Evolutionary conservation across 371 early-diverging fungal species (phyloP).

Genomic region (Blyttiomyces sp.): DNA sequence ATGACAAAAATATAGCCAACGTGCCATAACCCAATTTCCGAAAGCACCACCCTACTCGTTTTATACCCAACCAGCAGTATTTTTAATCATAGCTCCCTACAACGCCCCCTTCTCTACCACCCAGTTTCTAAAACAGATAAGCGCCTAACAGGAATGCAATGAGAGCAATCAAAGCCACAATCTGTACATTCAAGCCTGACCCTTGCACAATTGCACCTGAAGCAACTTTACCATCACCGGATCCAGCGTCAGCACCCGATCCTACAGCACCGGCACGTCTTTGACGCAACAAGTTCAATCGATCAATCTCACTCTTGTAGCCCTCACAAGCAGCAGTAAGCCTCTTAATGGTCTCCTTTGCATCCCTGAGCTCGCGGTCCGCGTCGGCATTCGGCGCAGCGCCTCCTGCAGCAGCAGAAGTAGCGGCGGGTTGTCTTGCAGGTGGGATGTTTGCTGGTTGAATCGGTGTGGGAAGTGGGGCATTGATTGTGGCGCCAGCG

Average conservation of each 20-base stretch:
- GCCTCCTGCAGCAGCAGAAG: neutral
- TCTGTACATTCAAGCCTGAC: constrained; percentile 6
- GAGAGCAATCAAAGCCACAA: constrained; percentile 21
- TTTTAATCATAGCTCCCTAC: no score
- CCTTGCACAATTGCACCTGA: neutral
- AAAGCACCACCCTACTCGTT: no score
- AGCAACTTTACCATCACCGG: neutral
- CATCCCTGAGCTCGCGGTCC: constrained; percentile 34
- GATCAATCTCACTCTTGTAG: constrained; percentile 52
- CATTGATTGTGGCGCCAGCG: neutral
- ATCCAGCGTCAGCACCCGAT: neutral
- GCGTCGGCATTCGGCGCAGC: neutral
- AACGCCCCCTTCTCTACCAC: no score
- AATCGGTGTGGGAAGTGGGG: neutral
- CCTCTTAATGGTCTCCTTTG: constrained; percentile 35
- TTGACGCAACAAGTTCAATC: constrained; percentile 43
- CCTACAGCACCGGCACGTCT: constrained; percentile 23
- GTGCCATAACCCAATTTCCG: no score
- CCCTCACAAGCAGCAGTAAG: constrained; percentile 50
- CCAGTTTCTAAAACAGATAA: constrained; percentile 17
- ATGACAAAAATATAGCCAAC: no score
- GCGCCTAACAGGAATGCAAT: constrained; percentile 32
- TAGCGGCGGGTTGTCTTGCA: neutral
- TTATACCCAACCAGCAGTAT: no score
- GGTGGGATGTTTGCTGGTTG: constrained; percentile 5